These are phyloP conservation scores for Pyrenophora seminiperda DNA, from an alignment of 2,329 filamentous ascomycete genomes.

Conservation along the genomic window DNA sequence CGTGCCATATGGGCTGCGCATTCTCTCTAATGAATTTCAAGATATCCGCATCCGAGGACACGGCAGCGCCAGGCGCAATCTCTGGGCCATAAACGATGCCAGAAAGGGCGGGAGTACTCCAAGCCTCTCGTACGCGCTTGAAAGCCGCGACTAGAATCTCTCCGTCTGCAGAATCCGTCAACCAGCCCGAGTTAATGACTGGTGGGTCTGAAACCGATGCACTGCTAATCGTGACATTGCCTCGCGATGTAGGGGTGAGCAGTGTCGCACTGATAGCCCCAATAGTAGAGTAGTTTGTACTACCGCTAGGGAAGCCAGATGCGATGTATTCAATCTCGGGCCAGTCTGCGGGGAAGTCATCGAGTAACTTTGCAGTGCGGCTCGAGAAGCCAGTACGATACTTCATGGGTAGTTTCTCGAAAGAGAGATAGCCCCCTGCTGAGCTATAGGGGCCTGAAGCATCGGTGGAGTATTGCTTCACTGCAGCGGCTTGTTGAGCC, in stretches of 20 bases:
- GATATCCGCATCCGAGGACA: slow-evolving; percentile 32
- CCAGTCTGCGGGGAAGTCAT: slow-evolving; percentile 5
- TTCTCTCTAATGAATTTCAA: slow-evolving; percentile 42
- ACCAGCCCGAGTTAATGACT: slow-evolving; percentile 43
- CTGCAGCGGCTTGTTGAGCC: slow-evolving; percentile 16
- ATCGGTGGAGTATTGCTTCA: slow-evolving; percentile 20
- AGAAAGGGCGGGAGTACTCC: slow-evolving; percentile 23
- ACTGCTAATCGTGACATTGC: slow-evolving; percentile 41
- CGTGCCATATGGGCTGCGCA: slow-evolving; percentile 26
- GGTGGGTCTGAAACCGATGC: slow-evolving; percentile 36
- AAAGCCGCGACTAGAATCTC: slow-evolving; percentile 40
- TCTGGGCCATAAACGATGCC: slow-evolving; percentile 32
- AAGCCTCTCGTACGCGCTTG: slow-evolving; percentile 39
- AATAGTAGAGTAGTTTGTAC: slow-evolving; percentile 14
- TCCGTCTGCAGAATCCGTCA: slow-evolving; percentile 38
- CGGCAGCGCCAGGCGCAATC: slow-evolving; percentile 31
- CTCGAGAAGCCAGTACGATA: slow-evolving; percentile 12
- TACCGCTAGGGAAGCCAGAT: slow-evolving; percentile 23
- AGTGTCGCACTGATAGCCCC: slow-evolving; percentile 23
- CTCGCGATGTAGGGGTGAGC: slow-evolving; percentile 25
- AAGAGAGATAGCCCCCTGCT: slow-evolving; percentile 28
- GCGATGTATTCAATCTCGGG: slow-evolving; percentile 10
- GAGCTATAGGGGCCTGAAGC: slow-evolving; percentile 27
- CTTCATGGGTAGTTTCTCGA: slow-evolving; percentile 26
- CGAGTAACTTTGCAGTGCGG: slow-evolving; percentile 17